phyloP scores from a whole-genome alignment of 805 yeast species.

The Candida silvatica region DNA sequence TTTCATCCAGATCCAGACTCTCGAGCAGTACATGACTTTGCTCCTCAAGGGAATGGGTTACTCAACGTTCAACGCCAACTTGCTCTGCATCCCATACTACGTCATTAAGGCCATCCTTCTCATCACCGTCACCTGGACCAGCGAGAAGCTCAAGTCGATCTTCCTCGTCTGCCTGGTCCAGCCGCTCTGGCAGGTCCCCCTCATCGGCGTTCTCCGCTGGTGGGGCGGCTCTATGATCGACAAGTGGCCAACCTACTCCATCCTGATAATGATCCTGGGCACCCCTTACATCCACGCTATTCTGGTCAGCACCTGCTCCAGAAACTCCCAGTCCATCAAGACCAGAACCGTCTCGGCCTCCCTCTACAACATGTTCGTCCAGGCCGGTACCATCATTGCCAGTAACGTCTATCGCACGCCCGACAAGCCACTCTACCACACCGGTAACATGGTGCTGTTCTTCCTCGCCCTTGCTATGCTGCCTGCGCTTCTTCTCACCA shows the following conservation, averaged over 20 bases:
- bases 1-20: constrained; percentile 29
- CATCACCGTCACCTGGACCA: constrained; percentile 26
- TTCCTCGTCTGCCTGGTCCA: constrained; percentile 13
- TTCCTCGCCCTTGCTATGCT: constrained; percentile 24
- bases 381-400: constrained; percentile 45
- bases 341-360: constrained; percentile 60
- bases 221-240: constrained; percentile 20
- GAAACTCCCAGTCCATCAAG: constrained; percentile 55
- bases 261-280: constrained; percentile 25
- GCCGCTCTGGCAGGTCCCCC: constrained; percentile 20
- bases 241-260: constrained; percentile 19
- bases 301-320: constrained; percentile 51
- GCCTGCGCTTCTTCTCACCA: constrained; percentile 21
- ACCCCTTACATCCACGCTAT: constrained; percentile 47
- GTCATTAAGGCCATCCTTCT: constrained; percentile 29
- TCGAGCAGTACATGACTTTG: constrained; percentile 38
- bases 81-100: constrained; percentile 43
- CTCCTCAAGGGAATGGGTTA: constrained; percentile 42
- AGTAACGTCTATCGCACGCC: constrained; percentile 47
- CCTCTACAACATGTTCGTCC: constrained; percentile 55
- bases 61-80: constrained; percentile 41
- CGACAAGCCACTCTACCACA: constrained; percentile 52
- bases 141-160: constrained; percentile 27
- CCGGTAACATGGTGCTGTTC: constrained; percentile 42
- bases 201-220: constrained; percentile 18